Conservation (phyloP, 805 yeast species). For the Naumovozyma dairenensis region DNA sequence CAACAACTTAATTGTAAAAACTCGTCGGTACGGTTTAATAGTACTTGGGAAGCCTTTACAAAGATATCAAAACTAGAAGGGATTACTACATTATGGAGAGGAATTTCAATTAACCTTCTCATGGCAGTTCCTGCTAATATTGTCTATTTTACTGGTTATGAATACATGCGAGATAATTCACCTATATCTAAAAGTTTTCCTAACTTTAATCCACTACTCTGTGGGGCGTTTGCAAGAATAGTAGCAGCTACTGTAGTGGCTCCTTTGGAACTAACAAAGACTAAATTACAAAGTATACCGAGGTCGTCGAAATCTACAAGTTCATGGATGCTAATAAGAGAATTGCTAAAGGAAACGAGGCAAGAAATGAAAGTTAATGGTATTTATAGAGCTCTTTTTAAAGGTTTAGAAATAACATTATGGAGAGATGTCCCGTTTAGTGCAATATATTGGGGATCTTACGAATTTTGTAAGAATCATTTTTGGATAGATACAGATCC, state of each 20-base stretch:
- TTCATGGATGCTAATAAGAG: constrained; percentile 29
- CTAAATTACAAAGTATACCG: constrained; percentile 86
- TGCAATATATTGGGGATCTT: constrained; percentile 87
- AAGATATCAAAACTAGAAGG: constrained; percentile 71
- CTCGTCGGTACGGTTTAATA: constrained; percentile 34
- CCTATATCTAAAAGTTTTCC: constrained; percentile 34
- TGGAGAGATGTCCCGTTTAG: constrained; percentile 98
- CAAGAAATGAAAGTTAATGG: constrained; percentile 50
- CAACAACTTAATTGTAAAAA: constrained; percentile 25
- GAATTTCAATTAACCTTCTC: constrained; percentile 65
- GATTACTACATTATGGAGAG: constrained; percentile 71
- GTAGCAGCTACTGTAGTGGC: constrained; percentile 78
- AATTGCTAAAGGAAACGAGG: constrained; percentile 44
- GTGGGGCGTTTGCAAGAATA: constrained; percentile 78
- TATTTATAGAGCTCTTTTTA: constrained; percentile 48
- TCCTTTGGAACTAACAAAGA: constrained; percentile 79
- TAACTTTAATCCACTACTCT: constrained; percentile 59
- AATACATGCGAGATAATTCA: constrained; percentile 68
- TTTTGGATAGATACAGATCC: constrained; percentile 5
- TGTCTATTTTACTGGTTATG: constrained; percentile 91
- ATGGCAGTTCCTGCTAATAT: constrained; percentile 93
- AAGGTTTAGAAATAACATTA: constrained; percentile 76
- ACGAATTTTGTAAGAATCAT: constrained; percentile 44
- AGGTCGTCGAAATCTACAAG: constrained; percentile 27
- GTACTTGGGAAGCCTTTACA: constrained; percentile 66